These are phyloP conservation scores for Leucocoprinus sp. DNA, from an alignment of 768 basidiomycete species.

Conservation along the genomic window DNA sequence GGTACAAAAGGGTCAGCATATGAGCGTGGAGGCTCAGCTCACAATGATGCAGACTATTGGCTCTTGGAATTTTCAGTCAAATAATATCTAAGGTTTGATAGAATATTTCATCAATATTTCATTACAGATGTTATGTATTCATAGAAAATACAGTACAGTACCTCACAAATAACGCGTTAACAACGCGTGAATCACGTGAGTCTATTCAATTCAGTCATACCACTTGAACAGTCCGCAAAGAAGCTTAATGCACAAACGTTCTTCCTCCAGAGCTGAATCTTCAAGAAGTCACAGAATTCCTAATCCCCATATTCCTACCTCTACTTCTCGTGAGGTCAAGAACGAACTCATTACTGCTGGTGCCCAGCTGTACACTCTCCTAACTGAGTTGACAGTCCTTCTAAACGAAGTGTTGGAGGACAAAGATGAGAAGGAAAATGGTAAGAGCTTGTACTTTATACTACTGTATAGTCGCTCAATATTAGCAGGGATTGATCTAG, in stretches of 20 bases:
- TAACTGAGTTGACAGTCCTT: neutral
- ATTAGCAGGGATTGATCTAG: neutral
- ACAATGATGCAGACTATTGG: too few species aligned
- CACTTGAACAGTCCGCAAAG: neutral
- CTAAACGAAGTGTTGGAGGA: neutral
- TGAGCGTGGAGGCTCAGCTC: too few species aligned
- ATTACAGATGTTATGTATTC: too few species aligned
- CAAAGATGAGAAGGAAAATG: neutral
- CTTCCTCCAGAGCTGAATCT: neutral
- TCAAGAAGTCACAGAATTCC: neutral
- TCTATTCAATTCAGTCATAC: neutral
- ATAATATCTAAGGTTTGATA: too few species aligned
- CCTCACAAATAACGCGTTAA: neutral
- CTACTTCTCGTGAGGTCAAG: neutral
- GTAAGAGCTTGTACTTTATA: neutral
- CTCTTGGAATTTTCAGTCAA: too few species aligned
- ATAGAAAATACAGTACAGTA: too few species aligned
- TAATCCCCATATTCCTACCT: neutral
- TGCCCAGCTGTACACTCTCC: conserved; percentile 3
- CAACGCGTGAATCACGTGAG: conserved; percentile 6
- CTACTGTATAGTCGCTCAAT: neutral
- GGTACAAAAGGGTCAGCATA: too few species aligned
- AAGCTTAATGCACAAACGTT: conserved; percentile 9
- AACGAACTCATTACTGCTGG: conserved; percentile 1
- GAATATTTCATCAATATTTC: too few species aligned